Percentiles rank a stretch among this genome's conserved stretches.
Conservation (phyloP, 2,329 filamentous ascomycete species). For the Xylaria sp. region DNA sequence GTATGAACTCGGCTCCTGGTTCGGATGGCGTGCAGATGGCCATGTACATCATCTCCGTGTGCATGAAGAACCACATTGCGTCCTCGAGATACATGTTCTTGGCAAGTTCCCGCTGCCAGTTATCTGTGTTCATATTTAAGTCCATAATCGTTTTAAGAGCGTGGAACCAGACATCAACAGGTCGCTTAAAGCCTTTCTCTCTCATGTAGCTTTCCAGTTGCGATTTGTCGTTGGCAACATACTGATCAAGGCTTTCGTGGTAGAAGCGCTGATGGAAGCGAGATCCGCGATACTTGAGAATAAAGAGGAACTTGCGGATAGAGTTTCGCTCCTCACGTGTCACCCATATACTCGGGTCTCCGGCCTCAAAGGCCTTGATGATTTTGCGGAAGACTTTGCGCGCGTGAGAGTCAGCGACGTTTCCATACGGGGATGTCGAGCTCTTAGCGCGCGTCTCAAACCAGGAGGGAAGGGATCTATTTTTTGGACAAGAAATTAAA, state of each 20-base stretch:
- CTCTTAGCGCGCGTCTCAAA: background rate
- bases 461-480: background rate
- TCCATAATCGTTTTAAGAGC: slow-evolving; percentile 45
- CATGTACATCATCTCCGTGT: slow-evolving; percentile 45
- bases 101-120: slow-evolving; percentile 42
- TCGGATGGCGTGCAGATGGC: slow-evolving; percentile 46
- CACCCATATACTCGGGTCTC: slow-evolving; percentile 30
- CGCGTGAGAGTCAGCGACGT: background rate
- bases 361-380: slow-evolving; percentile 36
- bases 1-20: slow-evolving; percentile 33
- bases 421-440: background rate
- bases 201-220: slow-evolving; percentile 44
- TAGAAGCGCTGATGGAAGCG: slow-evolving; percentile 50
- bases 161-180: slow-evolving; percentile 49
- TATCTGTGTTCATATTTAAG: slow-evolving; percentile 45
- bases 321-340: slow-evolving; percentile 47
- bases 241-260: slow-evolving; percentile 49
- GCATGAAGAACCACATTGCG: slow-evolving; percentile 44
- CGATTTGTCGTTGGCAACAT: slow-evolving; percentile 46
- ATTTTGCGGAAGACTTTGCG: slow-evolving; percentile 37
- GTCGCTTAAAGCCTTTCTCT: slow-evolving; percentile 39
- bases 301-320: slow-evolving; percentile 59
- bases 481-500: background rate
- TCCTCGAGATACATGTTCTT: slow-evolving; percentile 43
- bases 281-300: slow-evolving; percentile 58